Percentiles rank a stretch among this genome's conserved stretches.
Conservation (phyloP, 2,329 filamentous ascomycete species). For the Colletotrichum tropicale region DNA sequence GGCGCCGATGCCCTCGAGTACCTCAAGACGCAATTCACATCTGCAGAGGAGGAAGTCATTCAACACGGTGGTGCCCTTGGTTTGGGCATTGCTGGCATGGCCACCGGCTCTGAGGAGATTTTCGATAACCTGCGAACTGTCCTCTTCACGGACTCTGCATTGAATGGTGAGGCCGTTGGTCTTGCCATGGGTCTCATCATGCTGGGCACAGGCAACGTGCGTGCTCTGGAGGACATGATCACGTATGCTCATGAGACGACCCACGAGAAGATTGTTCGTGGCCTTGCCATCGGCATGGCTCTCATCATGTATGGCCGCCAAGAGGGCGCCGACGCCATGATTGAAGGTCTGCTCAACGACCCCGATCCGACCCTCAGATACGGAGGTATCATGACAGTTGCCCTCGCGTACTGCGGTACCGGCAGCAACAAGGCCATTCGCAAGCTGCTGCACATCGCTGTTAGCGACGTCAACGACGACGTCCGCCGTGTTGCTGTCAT, state of each 20-base stretch:
- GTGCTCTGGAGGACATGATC: constrained; percentile 94
- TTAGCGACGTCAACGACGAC: constrained; percentile 98
- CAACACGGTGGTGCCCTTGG: constrained; percentile 96
- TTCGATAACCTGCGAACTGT: constrained; percentile 91
- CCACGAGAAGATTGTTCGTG: constrained; percentile 98
- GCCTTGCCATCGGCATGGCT: constrained; percentile 94
- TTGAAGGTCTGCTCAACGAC: constrained; percentile 91
- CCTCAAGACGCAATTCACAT: constrained; percentile 74
- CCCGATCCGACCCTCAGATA: constrained; percentile 93
- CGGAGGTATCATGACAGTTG: constrained; percentile 98
- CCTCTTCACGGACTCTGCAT: constrained; percentile 89
- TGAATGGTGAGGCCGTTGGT: constrained; percentile 96
- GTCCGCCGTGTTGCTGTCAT: constrained; percentile 95
- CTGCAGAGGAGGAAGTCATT: constrained; percentile 87
- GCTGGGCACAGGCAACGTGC: constrained; percentile 95
- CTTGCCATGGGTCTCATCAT: constrained; percentile 97
- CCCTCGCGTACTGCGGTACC: constrained; percentile 94
- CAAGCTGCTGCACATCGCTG: constrained; percentile 91
- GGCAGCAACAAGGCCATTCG: constrained; percentile 99
- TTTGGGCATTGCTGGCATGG: constrained; percentile 97
- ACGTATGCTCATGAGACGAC: constrained; percentile 97
- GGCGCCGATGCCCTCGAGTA: constrained; percentile 88
- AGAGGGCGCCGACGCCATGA: constrained; percentile 92
- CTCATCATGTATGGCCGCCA: constrained; percentile 98
- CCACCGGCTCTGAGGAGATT: constrained; percentile 86